phyloP scores from a whole-genome alignment of 163 green algal genomes.

The Prototheca wickerhamii region DNA sequence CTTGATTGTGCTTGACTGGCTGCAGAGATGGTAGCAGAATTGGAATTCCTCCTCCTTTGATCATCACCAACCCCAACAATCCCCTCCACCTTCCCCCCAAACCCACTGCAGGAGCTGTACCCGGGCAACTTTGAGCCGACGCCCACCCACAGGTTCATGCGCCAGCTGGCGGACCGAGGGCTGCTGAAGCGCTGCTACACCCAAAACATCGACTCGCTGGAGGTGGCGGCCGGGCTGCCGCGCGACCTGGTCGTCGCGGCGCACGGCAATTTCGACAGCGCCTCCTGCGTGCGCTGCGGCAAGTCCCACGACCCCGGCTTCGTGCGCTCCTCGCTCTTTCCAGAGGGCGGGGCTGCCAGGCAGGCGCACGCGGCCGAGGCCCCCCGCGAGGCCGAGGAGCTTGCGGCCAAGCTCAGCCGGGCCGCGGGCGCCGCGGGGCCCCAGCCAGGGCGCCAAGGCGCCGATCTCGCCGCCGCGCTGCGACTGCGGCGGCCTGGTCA shows the following conservation, averaged over 20 bases:
- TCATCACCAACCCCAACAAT: background rate
- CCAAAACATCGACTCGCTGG: conserved; percentile 74
- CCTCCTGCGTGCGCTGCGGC: conserved; percentile 46
- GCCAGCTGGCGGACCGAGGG: conserved; percentile 68
- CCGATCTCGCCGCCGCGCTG: no score
- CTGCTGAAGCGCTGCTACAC: conserved; percentile 70
- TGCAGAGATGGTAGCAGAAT: background rate
- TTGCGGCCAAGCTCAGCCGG: no score
- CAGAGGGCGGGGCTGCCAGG: no score
- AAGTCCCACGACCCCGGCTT: conserved; percentile 27
- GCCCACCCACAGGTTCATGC: conserved; percentile 69
- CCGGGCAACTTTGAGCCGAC: conserved; percentile 65
- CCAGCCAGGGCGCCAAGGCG: no score
- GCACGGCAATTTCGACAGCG: conserved; percentile 72
- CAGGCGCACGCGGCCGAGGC: no score
- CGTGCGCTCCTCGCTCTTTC: conserved; percentile 41
- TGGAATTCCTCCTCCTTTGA: background rate
- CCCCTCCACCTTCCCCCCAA: background rate
- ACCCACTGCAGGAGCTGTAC: conserved; percentile 66
- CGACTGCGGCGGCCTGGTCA: conserved; percentile 54
- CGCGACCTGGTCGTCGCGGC: conserved; percentile 46
- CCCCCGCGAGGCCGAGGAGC: no score
- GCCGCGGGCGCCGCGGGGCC: no score
- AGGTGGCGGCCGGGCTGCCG: conserved; percentile 53
- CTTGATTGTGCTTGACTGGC: background rate